Base-by-base conservation (phyloP, 441 rosid genomes). In the Gossypium schwendimanii region DNA sequence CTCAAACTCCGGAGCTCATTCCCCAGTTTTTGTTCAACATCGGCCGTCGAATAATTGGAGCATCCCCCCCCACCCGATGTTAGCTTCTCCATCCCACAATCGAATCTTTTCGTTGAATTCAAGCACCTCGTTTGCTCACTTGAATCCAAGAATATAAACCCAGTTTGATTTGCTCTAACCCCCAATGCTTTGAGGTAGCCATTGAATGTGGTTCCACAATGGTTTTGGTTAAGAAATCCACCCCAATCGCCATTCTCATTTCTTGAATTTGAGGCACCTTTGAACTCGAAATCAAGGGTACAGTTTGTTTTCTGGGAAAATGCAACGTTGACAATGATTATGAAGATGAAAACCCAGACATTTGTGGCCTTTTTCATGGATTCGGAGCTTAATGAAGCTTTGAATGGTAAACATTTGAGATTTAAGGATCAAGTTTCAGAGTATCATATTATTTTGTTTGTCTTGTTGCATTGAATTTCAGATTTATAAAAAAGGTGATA, bases 21-120 rank as follows among this genome's bases (percentile, higher is more conserved):
- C 41, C 76, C 85, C 39, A 81, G 39, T 26, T 63, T 79, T 1
- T 62, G 11, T 1, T 60, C 39, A 75, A 85, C 85, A 78, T 82
- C 81, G n/a, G 75, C 75, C 61, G 78, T 73, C 6, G 78, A 73
- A 70, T 74, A 83, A 60, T 81, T 80, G 20, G 82, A 87, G 70
- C 87, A 87, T 8, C 81, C 79, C 63, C 84, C 78, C 0, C 57
- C 60, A 4, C 85, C 84, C 45, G 78, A 75, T 2, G 76, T 79
- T 39, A 87, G 80, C 79, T 76, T 82, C 75, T 83, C 76, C 24
- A 81, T 79, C 74, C 88, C 85, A 72, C 86, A 83, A 70, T 65
- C 73, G 3, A 52, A 47, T 11, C 17, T 50, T 77, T 49, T 69
- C 72, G 81, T 64, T 7, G 70, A 67, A 58, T 44, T 31, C 78